Conservation (phyloP, 495 filamentous ascomycete species). For the Aspergillus nanangensis region DNA sequence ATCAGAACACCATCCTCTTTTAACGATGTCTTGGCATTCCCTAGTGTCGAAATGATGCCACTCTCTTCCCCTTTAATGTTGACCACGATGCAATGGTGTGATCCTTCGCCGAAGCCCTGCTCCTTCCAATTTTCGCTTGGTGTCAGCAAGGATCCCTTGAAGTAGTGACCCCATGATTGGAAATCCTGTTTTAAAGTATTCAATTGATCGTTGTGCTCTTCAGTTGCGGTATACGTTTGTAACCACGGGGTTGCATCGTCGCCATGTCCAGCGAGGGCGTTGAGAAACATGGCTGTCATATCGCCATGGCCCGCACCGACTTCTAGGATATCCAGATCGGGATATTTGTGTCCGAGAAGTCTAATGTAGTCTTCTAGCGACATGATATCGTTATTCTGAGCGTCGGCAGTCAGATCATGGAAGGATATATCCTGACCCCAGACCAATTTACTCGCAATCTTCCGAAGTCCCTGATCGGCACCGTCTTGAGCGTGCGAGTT, state of each 20-base stretch:
- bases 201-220: not conserved
- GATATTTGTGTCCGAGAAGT: not conserved
- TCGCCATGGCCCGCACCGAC: not conserved
- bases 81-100: no score
- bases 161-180: no score
- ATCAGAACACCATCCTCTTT: no score
- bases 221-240: not conserved
- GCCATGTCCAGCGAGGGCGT: not conserved
- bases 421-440: not conserved
- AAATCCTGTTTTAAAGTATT: not conserved
- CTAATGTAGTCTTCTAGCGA: not conserved
- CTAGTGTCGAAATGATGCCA: no score
- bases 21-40: no score
- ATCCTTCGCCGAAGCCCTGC: no score
- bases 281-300: not conserved
- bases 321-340: not conserved
- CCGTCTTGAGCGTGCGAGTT: not conserved
- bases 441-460: not conserved
- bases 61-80: no score
- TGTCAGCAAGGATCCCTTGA: no score
- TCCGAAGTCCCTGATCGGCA: not conserved
- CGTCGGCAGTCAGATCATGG: not conserved
- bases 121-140: no score
- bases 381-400: not conserved
- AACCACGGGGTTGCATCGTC: not conserved